phyloP scores from a whole-genome alignment of 2,329 filamentous ascomycete genomes.

The Eurotiales sp. region DNA sequence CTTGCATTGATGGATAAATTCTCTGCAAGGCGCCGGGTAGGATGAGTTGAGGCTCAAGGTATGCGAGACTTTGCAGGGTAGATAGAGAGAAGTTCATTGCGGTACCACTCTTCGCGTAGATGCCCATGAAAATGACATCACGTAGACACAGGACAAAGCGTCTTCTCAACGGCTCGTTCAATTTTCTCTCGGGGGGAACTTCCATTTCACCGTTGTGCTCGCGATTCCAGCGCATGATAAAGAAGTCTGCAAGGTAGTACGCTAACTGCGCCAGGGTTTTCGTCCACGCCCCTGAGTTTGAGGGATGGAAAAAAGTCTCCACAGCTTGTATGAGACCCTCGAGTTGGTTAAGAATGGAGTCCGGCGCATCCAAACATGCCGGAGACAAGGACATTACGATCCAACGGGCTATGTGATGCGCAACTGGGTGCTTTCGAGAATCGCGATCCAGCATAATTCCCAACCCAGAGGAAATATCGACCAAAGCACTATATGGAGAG shows the following conservation, averaged over 20 bases:
- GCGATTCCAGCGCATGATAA: conserved; percentile 95
- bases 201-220: conserved; percentile 91
- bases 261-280: conserved; percentile 84
- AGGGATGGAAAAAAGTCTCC: conserved; percentile 98
- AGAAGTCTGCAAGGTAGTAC: conserved; percentile 90
- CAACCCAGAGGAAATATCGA: conserved; percentile 79
- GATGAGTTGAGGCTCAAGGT: conserved; percentile 85
- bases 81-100: conserved; percentile 89
- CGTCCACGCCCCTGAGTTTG: conserved; percentile 90
- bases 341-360: conserved; percentile 77
- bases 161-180: conserved; percentile 76
- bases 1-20: conserved; percentile 95
- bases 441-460: conserved; percentile 88
- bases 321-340: conserved; percentile 92
- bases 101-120: conserved; percentile 92
- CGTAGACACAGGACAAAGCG: conserved; percentile 85
- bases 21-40: conserved; percentile 89
- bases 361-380: conserved; percentile 68
- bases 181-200: conserved; percentile 70
- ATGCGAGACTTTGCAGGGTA: conserved; percentile 83
- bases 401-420: conserved; percentile 89
- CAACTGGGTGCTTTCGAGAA: conserved; percentile 84
- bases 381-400: conserved; percentile 92
- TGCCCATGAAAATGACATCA: conserved; percentile 96
- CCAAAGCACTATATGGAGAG: conserved; percentile 75